Evolutionary conservation across 345 rosid species (phyloP).

Genomic region (Linum lewisii): DNA sequence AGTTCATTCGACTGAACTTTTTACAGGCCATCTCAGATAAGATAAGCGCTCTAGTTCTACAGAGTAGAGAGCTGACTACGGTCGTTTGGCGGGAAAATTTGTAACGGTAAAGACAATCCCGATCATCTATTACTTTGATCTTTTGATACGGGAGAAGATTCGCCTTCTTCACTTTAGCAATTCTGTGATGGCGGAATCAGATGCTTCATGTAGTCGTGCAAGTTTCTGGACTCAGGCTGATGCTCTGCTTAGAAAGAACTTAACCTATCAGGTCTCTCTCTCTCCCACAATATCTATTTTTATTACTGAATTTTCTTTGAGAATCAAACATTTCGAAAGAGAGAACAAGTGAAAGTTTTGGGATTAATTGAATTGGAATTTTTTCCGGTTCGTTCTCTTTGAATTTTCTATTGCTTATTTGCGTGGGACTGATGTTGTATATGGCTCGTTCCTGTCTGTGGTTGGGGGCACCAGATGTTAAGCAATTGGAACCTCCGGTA

Average conservation of each 20-base stretch:
- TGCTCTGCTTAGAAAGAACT: conserved; percentile 76
- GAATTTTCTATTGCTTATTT: background rate
- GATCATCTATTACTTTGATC: background rate
- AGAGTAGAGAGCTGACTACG: background rate
- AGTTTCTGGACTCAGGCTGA: conserved; percentile 56
- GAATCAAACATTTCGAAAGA: background rate
- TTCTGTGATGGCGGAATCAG: background rate
- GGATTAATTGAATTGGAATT: background rate
- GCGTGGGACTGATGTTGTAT: background rate
- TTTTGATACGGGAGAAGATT: too few relatives aligned
- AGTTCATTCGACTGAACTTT: too few relatives aligned
- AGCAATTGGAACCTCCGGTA: too few relatives aligned
- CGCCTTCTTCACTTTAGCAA: background rate
- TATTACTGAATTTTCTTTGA: too few relatives aligned
- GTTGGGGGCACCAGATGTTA: too few relatives aligned
- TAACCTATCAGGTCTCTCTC: conserved; percentile 59
- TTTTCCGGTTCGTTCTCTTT: background rate
- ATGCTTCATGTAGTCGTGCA: conserved; percentile 9
- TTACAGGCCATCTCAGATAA: too few relatives aligned
- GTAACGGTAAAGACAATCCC: background rate
- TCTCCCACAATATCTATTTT: background rate
- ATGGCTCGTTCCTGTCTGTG: too few relatives aligned
- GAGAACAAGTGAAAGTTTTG: background rate
- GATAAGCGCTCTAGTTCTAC: too few relatives aligned
- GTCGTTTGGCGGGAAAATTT: background rate